These are phyloP conservation scores for Boehmeria nivea DNA, from an alignment of 306 rosid species.

Conservation along the genomic window DNA sequence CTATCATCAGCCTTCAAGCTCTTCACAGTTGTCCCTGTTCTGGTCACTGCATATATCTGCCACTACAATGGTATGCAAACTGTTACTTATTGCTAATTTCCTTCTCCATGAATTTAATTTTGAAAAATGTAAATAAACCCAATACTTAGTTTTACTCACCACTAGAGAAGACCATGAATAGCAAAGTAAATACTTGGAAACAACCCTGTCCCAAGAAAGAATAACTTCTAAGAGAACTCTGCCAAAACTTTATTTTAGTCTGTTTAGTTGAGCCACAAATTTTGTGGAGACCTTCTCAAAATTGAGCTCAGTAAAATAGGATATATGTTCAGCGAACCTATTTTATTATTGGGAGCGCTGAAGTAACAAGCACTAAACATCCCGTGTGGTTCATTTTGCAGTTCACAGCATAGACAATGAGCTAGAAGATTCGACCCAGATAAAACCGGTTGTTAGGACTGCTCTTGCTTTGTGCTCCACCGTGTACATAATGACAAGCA, in stretches of 20 bases:
- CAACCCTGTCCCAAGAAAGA: no score
- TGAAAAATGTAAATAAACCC: neutral
- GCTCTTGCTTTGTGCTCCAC: slow-evolving; percentile 70
- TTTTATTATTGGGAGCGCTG: no score
- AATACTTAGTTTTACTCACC: no score
- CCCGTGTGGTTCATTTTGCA: slow-evolving; percentile 37
- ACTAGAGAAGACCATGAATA: no score
- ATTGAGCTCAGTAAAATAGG: no score
- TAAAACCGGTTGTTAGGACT: slow-evolving; percentile 55
- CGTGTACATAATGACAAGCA: slow-evolving; percentile 72
- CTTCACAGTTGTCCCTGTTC: slow-evolving; percentile 75
- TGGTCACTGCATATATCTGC: slow-evolving; percentile 78
- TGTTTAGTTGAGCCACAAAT: no score
- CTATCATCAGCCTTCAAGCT: slow-evolving; percentile 46
- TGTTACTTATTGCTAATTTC: slow-evolving; percentile 11
- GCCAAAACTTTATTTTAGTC: no score
- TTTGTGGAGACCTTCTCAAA: neutral
- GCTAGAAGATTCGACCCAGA: slow-evolving; percentile 64
- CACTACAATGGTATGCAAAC: slow-evolving; percentile 69
- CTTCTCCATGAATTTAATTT: slow-evolving; percentile 5
- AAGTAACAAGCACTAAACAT: slow-evolving; percentile 16
- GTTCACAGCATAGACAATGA: slow-evolving; percentile 78
- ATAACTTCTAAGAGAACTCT: no score
- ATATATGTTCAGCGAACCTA: no score
- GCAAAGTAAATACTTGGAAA: no score